A percentile compares a stretch with the other conserved stretches of the same genome.
phyloP scores from a whole-genome alignment of 306 rosid species.

The Sesbania bispinosa region DNA sequence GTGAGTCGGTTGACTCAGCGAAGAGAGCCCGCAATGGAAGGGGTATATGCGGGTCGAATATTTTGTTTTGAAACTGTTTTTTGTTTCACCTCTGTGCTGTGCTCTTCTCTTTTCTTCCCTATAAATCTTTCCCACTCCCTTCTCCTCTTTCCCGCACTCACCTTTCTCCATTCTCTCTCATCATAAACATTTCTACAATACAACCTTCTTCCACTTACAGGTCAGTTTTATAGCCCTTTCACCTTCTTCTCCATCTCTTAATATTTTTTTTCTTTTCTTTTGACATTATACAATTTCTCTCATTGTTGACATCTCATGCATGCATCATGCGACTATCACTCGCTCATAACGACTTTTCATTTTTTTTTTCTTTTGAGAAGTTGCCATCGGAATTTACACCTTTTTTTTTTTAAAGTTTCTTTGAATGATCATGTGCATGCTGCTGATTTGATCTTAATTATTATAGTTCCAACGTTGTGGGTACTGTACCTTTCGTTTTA shows the following conservation, averaged over 20 bases:
- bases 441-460: not conserved
- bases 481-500: too few relatives aligned
- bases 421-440: not conserved
- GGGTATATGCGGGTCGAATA: conserved; percentile 35
- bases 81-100: not conserved
- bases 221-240: not conserved
- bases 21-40: not conserved
- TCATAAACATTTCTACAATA: not conserved
- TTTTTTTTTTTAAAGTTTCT: not conserved
- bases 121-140: conserved; percentile 15
- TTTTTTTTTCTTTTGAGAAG: not conserved
- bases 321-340: not conserved
- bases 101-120: not conserved
- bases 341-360: not conserved
- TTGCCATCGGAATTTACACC: not conserved
- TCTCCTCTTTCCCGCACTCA: not conserved
- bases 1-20: not conserved
- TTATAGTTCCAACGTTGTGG: too few relatives aligned
- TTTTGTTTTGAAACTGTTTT: not conserved
- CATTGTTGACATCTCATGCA: conserved; percentile 17
- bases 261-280: not conserved
- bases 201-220: not conserved
- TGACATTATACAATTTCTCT: not conserved
- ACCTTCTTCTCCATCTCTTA: not conserved
- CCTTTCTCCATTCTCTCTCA: not conserved